Evolutionary conservation across 2,329 filamentous ascomycete species (phyloP).

Genomic region (Claviceps africana): DNA sequence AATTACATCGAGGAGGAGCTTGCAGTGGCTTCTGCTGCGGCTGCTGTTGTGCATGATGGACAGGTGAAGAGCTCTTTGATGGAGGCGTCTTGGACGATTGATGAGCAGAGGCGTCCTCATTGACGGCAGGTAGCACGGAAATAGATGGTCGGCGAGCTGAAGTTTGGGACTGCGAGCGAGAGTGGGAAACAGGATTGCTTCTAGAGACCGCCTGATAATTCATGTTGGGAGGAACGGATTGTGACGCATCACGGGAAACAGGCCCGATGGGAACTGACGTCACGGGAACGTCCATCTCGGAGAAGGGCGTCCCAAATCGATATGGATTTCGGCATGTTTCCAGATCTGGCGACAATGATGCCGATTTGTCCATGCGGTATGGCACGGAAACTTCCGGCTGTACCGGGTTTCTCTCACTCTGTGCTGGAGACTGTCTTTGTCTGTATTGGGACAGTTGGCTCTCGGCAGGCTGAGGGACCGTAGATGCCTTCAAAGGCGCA

Average conservation of each 20-base stretch:
- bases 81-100: constrained; percentile 18
- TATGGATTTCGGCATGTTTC: constrained; percentile 48
- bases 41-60: constrained; percentile 14
- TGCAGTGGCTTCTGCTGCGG: constrained; percentile 28
- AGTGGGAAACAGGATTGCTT: constrained; percentile 18
- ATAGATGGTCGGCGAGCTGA: constrained; percentile 54
- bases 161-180: constrained; percentile 38
- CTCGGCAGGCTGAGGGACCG: constrained; percentile 14
- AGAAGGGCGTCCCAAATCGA: constrained; percentile 74
- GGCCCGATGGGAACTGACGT: constrained; percentile 59
- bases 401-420: constrained; percentile 7
- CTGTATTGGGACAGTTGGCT: constrained; percentile 12
- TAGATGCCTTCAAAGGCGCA: constrained; percentile 15
- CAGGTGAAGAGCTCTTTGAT: constrained; percentile 22
- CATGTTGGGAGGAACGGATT: constrained; percentile 92
- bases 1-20: constrained; percentile 39
- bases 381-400: constrained; percentile 27
- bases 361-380: constrained; percentile 37
- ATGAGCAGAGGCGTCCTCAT: constrained; percentile 44
- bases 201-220: constrained; percentile 45
- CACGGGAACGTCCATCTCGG: constrained; percentile 77
- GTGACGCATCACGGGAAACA: constrained; percentile 63
- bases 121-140: constrained; percentile 52
- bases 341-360: constrained; percentile 40
- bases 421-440: constrained; percentile 13